Evolutionary conservation across 2,329 filamentous ascomycete species (phyloP).

Genomic region (Penicillium sp.): DNA sequence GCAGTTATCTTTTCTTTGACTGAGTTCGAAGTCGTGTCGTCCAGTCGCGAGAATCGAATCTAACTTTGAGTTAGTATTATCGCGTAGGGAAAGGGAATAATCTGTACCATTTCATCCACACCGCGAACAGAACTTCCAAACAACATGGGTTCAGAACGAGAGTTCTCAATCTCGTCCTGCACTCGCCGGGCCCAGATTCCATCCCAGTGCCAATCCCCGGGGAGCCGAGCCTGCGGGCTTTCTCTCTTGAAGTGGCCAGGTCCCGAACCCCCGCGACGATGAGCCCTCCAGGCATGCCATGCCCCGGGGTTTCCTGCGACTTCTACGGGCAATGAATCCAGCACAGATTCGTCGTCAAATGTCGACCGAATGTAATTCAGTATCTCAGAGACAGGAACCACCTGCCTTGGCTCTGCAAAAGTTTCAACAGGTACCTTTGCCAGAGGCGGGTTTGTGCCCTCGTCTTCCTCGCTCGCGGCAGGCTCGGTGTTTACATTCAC

Average conservation of each 20-base stretch:
- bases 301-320: slow-evolving; percentile 87
- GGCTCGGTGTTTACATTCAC: neutral
- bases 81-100: neutral
- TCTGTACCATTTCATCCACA: slow-evolving; percentile 69
- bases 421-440: slow-evolving; percentile 19
- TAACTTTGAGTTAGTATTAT: slow-evolving; percentile 21
- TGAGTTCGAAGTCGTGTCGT: slow-evolving; percentile 32
- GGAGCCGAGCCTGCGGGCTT: slow-evolving; percentile 56
- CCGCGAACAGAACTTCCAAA: slow-evolving; percentile 65
- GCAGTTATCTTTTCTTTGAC: slow-evolving; percentile 41
- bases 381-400: slow-evolving; percentile 65
- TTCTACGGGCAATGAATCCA: slow-evolving; percentile 78
- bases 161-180: slow-evolving; percentile 73
- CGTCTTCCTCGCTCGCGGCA: neutral
- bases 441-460: slow-evolving; percentile 2
- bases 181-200: slow-evolving; percentile 94
- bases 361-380: slow-evolving; percentile 79
- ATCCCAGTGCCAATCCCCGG: slow-evolving; percentile 96
- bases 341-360: slow-evolving; percentile 74
- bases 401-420: slow-evolving; percentile 32
- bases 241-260: slow-evolving; percentile 42
- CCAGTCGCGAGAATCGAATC: slow-evolving; percentile 45
- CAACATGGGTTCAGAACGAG: slow-evolving; percentile 75
- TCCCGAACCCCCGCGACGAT: slow-evolving; percentile 52
- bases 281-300: slow-evolving; percentile 88